Base-by-base conservation (phyloP, 306 rosid genomes). In the Boehmeria nivea region DNA sequence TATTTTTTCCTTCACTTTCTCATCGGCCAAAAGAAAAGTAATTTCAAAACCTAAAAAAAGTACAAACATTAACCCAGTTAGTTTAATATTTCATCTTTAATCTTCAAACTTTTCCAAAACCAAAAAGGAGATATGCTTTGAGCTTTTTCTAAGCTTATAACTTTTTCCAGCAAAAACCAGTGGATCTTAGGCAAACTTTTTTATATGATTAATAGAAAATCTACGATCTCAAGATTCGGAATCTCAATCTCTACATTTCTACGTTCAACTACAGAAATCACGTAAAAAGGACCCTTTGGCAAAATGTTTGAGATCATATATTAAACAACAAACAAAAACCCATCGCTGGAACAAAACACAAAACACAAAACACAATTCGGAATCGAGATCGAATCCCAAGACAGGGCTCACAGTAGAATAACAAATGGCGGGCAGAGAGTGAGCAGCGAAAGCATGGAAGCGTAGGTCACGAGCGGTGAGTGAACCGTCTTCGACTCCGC, bases 401-500 rank as follows among this genome's bases (percentile, higher is more conserved):
- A 12, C 22, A 19, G 17, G 22, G 24, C 83, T 68, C 43, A 91
- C 98, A 91, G 79, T 27, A 87, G 76, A 27, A 84, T 78, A 3
- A 91, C 99, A 51, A 91, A 91, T 0, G 99, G 99, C 46, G 99
- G 99, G 51, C 95, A 82, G 4, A 84, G 85, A 12, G 83, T 46
- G 69, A 91, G 95, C 1, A 91, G 82, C 3, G 93, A 84, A 1
- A 91, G 27, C 90, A 91, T 68, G 60, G 99, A 91, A 39, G 42
- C 67, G 20, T 91, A 91, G 1, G 99, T 87, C 18, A 91, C 66
- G 6, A 87, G 42, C 19, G 96, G 83, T 0, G 99, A 91, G 79
- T 87, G 99, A 0, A 87, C 99, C 10, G 76, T 87, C 27, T 78
- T 76, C 28, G 81, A 26, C 23, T 74, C 64, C 64, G 20, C 87